These are phyloP conservation scores for Huntiella bhutanensis DNA, from an alignment of 2,329 filamentous ascomycete genomes.

Conservation along the genomic window DNA sequence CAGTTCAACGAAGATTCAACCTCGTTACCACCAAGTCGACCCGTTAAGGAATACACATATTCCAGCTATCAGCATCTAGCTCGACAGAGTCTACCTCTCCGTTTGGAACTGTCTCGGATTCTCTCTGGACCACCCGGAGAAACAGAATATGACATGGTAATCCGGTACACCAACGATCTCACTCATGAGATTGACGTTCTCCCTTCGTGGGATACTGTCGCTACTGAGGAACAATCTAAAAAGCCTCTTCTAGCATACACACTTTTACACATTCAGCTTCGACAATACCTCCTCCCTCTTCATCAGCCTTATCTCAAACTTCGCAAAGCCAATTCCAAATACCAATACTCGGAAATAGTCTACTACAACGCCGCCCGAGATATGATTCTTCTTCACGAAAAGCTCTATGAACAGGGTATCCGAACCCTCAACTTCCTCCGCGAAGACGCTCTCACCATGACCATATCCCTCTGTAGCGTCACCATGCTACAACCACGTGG, in stretches of 20 bases:
- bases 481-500: constrained; percentile 40
- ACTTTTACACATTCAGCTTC: constrained; percentile 38
- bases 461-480: constrained; percentile 42
- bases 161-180: constrained; percentile 41
- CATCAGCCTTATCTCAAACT: constrained; percentile 42
- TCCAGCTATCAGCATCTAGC: constrained; percentile 40
- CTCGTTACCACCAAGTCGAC: constrained; percentile 31
- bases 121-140: constrained; percentile 34
- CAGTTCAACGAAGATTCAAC: constrained; percentile 35
- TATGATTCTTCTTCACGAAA: constrained; percentile 42
- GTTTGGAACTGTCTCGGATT: constrained; percentile 37
- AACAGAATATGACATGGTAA: constrained; percentile 42
- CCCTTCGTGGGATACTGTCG: constrained; percentile 32
- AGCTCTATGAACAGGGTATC: constrained; percentile 38
- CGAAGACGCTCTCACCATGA: constrained; percentile 39
- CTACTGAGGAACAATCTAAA: constrained; percentile 20
- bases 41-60: constrained; percentile 35
- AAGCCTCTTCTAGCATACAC: constrained; percentile 41
- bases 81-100: constrained; percentile 34
- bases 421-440: constrained; percentile 40
- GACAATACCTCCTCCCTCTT: constrained; percentile 42
- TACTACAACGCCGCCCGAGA: constrained; percentile 45
- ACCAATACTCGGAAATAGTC: constrained; percentile 43
- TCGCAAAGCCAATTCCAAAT: constrained; percentile 39
- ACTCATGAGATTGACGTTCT: constrained; percentile 41